Percentiles rank a stretch among this genome's conserved stretches.
These are phyloP conservation scores for Xylariaceae sp. DNA, from an alignment of 2,329 filamentous ascomycete species.

Conservation along the genomic window DNA sequence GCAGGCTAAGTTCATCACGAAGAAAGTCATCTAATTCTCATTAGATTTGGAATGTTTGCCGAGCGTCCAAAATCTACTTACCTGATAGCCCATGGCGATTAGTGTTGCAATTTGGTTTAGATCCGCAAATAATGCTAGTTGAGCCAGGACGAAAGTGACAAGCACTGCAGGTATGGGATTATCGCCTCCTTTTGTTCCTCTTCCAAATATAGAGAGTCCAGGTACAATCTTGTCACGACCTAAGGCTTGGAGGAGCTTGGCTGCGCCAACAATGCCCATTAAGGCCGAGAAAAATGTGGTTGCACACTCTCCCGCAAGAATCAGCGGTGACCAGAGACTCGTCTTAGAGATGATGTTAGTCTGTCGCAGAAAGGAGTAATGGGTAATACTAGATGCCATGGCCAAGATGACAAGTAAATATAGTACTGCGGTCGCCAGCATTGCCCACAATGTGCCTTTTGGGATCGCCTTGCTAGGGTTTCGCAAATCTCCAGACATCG, in stretches of 20 bases:
- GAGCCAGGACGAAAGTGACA: slow-evolving; percentile 69
- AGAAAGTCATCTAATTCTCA: slow-evolving; percentile 69
- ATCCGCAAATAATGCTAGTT: slow-evolving; percentile 75
- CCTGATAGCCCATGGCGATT: slow-evolving; percentile 84
- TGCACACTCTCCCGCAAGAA: slow-evolving; percentile 78
- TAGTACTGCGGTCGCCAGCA: slow-evolving; percentile 69
- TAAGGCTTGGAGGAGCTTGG: slow-evolving; percentile 80
- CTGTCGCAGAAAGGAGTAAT: slow-evolving; percentile 68
- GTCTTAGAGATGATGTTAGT: slow-evolving; percentile 77
- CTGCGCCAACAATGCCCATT: slow-evolving; percentile 82
- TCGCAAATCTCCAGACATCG: slow-evolving; percentile 83
- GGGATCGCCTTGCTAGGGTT: slow-evolving; percentile 83
- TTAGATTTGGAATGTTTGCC: slow-evolving; percentile 7
- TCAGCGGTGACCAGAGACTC: slow-evolving; percentile 69
- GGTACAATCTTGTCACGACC: slow-evolving; percentile 75
- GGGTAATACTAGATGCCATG: slow-evolving; percentile 71
- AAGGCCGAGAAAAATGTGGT: slow-evolving; percentile 80
- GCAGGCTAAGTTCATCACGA: slow-evolving; percentile 83
- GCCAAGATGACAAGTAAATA: slow-evolving; percentile 75
- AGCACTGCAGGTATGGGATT: slow-evolving; percentile 75
- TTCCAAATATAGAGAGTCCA: slow-evolving; percentile 68
- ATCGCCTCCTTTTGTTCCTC: slow-evolving; percentile 66
- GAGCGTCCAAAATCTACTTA: slow-evolving; percentile 22
- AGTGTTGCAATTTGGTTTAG: slow-evolving; percentile 86
- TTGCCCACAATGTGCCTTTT: slow-evolving; percentile 74